phyloP scores from a whole-genome alignment of 192 early-diverging fungal genomes.

The Spizellomyces sp. region DNA sequence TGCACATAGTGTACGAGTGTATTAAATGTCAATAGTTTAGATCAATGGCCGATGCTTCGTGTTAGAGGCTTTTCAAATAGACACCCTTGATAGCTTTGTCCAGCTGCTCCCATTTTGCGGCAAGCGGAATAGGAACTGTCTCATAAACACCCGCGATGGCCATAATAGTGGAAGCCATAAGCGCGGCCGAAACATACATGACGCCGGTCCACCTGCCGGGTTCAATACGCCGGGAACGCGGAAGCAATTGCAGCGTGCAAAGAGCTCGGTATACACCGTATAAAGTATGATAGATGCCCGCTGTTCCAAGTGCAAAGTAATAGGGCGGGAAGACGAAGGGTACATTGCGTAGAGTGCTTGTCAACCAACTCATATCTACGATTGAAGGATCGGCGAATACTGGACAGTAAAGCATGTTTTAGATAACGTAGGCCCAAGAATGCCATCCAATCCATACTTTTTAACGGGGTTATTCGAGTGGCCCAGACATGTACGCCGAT shows the following conservation, averaged over 20 bases:
- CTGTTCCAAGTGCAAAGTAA: slow-evolving; percentile 23
- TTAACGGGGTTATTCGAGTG: slow-evolving; percentile 20
- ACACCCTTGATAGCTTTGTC: slow-evolving; percentile 7
- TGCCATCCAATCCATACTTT: slow-evolving; percentile 1
- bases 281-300: slow-evolving; percentile 30
- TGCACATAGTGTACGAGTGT: no score
- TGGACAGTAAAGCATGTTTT: neutral
- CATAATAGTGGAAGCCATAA: slow-evolving; percentile 8
- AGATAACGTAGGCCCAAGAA: no score
- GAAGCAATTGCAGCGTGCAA: neutral
- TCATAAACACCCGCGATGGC: slow-evolving; percentile 25
- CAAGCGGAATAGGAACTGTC: slow-evolving; percentile 23
- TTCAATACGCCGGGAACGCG: neutral
- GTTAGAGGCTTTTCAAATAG: neutral
- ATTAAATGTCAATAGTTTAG: no score
- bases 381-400: slow-evolving; percentile 29
- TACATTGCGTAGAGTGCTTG: slow-evolving; percentile 4
- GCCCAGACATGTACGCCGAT: slow-evolving; percentile 24
- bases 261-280: slow-evolving; percentile 29
- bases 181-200: neutral
- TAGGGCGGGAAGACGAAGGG: slow-evolving; percentile 15
- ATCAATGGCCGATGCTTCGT: no score
- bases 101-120: slow-evolving; percentile 20
- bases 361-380: slow-evolving; percentile 25
- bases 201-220: slow-evolving; percentile 21